These are phyloP conservation scores for Gliomastix tumulicola DNA, from an alignment of 2,329 filamentous ascomycete genomes.

Conservation along the genomic window DNA sequence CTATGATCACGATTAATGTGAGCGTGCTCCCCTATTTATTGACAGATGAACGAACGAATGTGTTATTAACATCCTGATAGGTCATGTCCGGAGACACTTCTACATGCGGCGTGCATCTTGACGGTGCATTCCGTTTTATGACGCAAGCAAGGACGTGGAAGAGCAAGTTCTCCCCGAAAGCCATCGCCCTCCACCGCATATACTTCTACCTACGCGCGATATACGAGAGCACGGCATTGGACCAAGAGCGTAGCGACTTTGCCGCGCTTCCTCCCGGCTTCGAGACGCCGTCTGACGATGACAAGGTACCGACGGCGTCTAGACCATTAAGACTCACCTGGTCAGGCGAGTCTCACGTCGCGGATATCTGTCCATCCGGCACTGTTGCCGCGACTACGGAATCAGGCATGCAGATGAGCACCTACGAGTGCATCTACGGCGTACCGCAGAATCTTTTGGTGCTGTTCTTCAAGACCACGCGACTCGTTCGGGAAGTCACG, in stretches of 20 bases:
- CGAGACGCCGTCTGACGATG: too few species aligned
- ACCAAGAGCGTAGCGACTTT: background rate
- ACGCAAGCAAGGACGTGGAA: slow-evolving; percentile 6
- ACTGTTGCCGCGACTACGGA: background rate
- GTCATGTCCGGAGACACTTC: slow-evolving; percentile 12
- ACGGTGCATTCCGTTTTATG: slow-evolving; percentile 8
- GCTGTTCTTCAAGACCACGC: slow-evolving; percentile 4
- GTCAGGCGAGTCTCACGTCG: too few species aligned
- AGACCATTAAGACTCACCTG: background rate
- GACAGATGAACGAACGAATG: too few species aligned
- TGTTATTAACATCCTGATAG: too few species aligned
- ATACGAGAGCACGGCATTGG: slow-evolving; percentile 9
- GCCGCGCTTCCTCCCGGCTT: background rate
- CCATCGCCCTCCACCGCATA: slow-evolving; percentile 9
- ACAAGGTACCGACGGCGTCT: too few species aligned
- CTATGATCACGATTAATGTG: slow-evolving; percentile 18
- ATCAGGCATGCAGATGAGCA: background rate
- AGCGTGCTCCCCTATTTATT: background rate
- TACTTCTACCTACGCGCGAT: slow-evolving; percentile 11
- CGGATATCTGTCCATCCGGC: too few species aligned
- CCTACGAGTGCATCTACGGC: slow-evolving; percentile 11
- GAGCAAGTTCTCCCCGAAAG: slow-evolving; percentile 3
- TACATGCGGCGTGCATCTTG: slow-evolving; percentile 9
- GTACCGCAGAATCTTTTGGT: slow-evolving; percentile 8
- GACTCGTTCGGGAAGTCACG: slow-evolving; percentile 4